These are phyloP conservation scores for Globisporangium spiculum DNA, from an alignment of 352 stramenopile species.

Conservation along the genomic window DNA sequence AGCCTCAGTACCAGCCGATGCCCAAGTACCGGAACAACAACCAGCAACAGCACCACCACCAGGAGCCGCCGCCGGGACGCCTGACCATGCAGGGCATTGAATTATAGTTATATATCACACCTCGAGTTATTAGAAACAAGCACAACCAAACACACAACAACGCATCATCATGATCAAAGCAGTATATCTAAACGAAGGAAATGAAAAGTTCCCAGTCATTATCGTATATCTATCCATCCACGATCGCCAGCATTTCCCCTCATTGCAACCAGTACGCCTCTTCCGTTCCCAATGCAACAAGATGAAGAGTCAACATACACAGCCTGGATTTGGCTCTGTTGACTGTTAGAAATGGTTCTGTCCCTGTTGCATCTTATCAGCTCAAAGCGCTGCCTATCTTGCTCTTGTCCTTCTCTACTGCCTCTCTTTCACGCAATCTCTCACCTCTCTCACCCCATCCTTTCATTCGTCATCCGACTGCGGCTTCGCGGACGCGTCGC, in stretches of 20 bases:
- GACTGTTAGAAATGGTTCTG: too few species aligned
- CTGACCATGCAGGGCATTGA: slow-evolving; percentile 19
- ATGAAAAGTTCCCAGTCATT: not conserved
- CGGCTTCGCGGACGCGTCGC: slow-evolving; percentile 59
- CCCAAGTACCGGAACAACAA: not conserved
- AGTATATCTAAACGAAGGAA: slow-evolving; percentile 1
- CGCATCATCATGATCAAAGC: not conserved
- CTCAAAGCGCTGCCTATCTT: not conserved
- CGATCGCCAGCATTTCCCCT: too few species aligned
- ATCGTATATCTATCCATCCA: not conserved
- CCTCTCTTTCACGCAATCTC: not conserved
- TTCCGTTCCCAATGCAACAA: not conserved
- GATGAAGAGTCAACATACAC: not conserved
- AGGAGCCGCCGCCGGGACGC: slow-evolving; percentile 11
- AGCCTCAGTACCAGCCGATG: slow-evolving; percentile 1
- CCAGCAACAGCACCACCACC: not conserved
- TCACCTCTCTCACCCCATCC: not conserved
- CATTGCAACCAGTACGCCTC: not conserved
- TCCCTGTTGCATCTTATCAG: too few species aligned
- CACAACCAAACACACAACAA: not conserved
- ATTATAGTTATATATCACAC: slow-evolving; percentile 7
- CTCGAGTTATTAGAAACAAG: not conserved
- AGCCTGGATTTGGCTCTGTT: too few species aligned
- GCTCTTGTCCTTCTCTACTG: not conserved
- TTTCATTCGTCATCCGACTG: slow-evolving; percentile 17